Percentiles rank a stretch among this genome's conserved stretches.
Conservation (phyloP, 768 basidiomycete species). For the Lactarius quietus region DNA sequence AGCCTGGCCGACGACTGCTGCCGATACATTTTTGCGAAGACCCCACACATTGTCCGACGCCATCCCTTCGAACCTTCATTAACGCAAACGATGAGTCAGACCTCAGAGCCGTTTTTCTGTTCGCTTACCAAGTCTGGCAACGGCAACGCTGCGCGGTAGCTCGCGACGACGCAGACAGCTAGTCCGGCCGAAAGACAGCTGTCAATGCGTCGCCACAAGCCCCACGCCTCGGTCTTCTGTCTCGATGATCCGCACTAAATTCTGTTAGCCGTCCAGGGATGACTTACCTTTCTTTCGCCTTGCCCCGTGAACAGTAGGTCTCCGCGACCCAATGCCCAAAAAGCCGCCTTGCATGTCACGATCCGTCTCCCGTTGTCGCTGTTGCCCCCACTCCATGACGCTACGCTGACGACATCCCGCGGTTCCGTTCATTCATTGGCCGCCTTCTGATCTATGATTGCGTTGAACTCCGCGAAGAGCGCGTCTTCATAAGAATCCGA, state of each 20-base stretch:
- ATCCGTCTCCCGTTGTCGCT: too few relatives aligned
- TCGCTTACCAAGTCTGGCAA: background rate
- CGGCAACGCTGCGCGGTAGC: background rate
- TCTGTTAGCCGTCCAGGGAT: background rate
- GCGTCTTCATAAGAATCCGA: slow-evolving; percentile 7
- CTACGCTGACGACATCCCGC: background rate
- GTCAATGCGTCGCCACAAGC: slow-evolving; percentile 3
- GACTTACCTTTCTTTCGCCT: background rate
- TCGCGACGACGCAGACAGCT: slow-evolving; percentile 5
- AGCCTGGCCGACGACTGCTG: slow-evolving; percentile 7
- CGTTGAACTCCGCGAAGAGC: slow-evolving; percentile 14
- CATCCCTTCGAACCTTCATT: slow-evolving; percentile 2
- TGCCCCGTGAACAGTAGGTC: background rate
- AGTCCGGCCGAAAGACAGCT: slow-evolving; percentile 14
- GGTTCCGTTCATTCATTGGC: background rate
- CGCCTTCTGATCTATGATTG: background rate
- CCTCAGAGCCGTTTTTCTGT: background rate
- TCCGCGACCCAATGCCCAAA: background rate
- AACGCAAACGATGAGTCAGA: background rate
- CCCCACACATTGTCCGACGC: slow-evolving; percentile 1
- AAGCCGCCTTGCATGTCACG: background rate
- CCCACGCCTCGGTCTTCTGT: background rate
- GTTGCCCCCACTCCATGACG: background rate
- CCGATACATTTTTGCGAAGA: background rate
- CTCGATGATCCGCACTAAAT: background rate